Percentiles rank a stretch among this genome's conserved stretches.
Evolutionary conservation across 805 yeast genomes (phyloP).

Genomic region (Huiozyma naganishii): DNA sequence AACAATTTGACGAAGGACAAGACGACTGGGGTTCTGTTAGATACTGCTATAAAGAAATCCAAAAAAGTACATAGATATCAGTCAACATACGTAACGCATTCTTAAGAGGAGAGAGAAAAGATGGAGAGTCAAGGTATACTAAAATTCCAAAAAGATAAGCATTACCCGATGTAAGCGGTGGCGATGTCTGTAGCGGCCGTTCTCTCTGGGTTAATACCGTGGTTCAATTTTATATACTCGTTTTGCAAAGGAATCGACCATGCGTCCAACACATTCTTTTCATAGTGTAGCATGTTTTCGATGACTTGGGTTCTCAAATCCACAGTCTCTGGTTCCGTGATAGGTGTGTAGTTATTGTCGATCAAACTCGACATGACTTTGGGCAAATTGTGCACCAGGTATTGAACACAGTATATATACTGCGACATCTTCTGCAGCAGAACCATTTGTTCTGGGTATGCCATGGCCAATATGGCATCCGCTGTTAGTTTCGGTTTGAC

Average conservation of each 20-base stretch:
- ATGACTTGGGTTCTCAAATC: constrained; percentile 16
- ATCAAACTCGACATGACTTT: constrained; percentile 19
- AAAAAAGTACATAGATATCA: constrained; percentile 2
- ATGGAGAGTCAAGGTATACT: neutral
- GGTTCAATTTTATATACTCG: constrained; percentile 7
- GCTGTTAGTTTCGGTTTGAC: constrained; percentile 13
- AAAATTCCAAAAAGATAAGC: neutral
- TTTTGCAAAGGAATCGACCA: constrained; percentile 19
- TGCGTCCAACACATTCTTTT: constrained; percentile 3
- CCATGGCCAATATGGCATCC: constrained; percentile 14
- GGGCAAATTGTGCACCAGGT: constrained; percentile 13
- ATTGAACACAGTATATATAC: constrained; percentile 11
- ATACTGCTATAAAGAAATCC: constrained; percentile 36
- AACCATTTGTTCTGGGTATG: constrained; percentile 26
- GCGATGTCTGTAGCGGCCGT: constrained; percentile 7
- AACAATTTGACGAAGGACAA: constrained; percentile 47
- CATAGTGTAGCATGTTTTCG: constrained; percentile 9
- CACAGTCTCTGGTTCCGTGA: constrained; percentile 19
- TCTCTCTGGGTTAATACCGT: neutral
- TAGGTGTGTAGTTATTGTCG: constrained; percentile 9
- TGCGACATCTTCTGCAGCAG: constrained; percentile 18
- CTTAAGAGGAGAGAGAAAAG: neutral
- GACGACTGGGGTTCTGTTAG: constrained; percentile 79
- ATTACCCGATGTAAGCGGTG: constrained; percentile 1
- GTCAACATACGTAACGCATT: neutral